Conservation (phyloP, 1,139 yeast species). For the Arxiozyma slooffiae region DNA sequence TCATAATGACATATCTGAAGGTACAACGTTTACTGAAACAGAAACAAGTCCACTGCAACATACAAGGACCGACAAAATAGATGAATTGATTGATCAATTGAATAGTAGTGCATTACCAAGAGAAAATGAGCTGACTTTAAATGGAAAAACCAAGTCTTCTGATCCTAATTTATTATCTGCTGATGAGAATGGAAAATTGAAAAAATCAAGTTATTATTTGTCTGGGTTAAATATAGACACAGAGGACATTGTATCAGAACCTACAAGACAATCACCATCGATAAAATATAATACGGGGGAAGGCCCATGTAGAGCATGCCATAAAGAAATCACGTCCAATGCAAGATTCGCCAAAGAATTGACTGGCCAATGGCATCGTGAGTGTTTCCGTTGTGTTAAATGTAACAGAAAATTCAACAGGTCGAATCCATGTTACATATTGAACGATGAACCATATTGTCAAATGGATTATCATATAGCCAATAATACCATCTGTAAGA, state of each 20-base stretch:
- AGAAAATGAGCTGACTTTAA: neutral
- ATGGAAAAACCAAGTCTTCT: no score
- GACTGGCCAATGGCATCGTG: slow-evolving; percentile 90
- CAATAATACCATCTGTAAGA: slow-evolving; percentile 67
- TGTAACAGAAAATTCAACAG: slow-evolving; percentile 51
- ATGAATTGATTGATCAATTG: slow-evolving; percentile 25
- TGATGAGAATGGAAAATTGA: slow-evolving; percentile 1
- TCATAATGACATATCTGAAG: neutral
- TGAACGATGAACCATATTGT: slow-evolving; percentile 74
- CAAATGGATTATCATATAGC: slow-evolving; percentile 66
- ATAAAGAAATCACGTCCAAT: slow-evolving; percentile 31
- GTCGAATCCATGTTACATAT: slow-evolving; percentile 66
- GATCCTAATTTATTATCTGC: neutral
- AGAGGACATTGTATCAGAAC: neutral
- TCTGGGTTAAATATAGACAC: slow-evolving; percentile 14
- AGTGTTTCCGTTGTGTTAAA: slow-evolving; percentile 66
- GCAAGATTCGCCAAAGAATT: slow-evolving; percentile 64
- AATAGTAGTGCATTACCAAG: slow-evolving; percentile 18
- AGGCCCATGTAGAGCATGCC: slow-evolving; percentile 70
- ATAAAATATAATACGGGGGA: slow-evolving; percentile 45
- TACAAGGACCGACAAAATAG: slow-evolving; percentile 13
- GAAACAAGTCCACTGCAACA: slow-evolving; percentile 12
- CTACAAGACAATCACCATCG: slow-evolving; percentile 9
- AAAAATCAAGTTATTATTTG: slow-evolving; percentile 24
- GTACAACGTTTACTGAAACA: neutral